Percentiles rank a stretch among this genome's conserved stretches.
Evolutionary conservation across 768 basidiomycete genomes (phyloP).

Genomic region (Termitomyces sp.): DNA sequence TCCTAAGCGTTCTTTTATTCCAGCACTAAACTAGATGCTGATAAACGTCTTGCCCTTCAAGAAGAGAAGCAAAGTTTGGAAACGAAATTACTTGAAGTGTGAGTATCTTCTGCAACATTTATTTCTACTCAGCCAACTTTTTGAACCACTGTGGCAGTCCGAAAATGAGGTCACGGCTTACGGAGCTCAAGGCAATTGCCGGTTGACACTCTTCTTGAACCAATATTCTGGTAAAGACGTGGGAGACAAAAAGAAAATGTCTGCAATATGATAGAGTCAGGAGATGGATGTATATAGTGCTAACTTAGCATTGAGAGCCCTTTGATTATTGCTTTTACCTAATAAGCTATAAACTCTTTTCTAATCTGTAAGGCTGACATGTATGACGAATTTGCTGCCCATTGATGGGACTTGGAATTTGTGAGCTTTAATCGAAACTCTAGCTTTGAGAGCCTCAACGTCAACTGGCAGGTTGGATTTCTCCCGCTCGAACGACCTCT

Average conservation of each 20-base stretch:
- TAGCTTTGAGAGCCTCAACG: no score
- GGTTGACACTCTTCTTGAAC: neutral
- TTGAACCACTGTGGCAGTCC: slow-evolving; percentile 40
- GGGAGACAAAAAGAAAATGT: neutral
- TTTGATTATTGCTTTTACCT: no score
- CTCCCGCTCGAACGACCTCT: no score
- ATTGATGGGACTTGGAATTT: no score
- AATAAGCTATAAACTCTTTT: no score
- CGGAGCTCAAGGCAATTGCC: slow-evolving; percentile 47
- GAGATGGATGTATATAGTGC: neutral
- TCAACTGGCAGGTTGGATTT: no score
- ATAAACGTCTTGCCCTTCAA: slow-evolving; percentile 83
- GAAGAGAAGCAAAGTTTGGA: slow-evolving; percentile 92
- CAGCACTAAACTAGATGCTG: slow-evolving; percentile 86
- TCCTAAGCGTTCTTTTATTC: neutral
- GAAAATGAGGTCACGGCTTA: slow-evolving; percentile 72
- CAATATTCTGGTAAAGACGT: no score
- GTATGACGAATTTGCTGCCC: no score
- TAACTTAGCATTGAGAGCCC: no score
- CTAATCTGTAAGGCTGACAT: no score
- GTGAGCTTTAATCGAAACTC: no score
- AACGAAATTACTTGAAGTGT: slow-evolving; percentile 82
- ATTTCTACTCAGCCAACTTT: neutral
- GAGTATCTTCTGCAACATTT: slow-evolving; percentile 25
- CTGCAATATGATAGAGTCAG: neutral